Evolutionary conservation across 164 flowering plant genomes (phyloP), one percentile per base, ranked within the genome.

Genomic region (Kingdonia uniflora): DNA sequence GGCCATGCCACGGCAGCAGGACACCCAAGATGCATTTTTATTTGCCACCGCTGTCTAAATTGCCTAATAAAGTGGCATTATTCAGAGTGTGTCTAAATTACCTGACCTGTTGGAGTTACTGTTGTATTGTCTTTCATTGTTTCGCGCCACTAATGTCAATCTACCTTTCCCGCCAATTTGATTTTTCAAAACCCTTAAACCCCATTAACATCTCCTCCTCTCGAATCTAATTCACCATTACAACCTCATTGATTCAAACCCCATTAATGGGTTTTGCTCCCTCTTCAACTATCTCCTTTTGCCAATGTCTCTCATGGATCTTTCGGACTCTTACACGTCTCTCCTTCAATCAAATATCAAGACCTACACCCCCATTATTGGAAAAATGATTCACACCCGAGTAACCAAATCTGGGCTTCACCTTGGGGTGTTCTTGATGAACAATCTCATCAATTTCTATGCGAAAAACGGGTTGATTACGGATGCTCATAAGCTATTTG

Each of bases 371-470:
- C 64, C 65, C 21, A 25, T 63, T 40, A 25, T 69, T 11, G 80
- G 77, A 25, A 80, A 68, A 65, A 68, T 72, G 2, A 43, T 86
- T 37, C 97, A 86, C 53, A 80, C 73, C 17, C 71, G 50, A 14
- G 62, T 84, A 4, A 65, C 80, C 61, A 89, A 89, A 58, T 19
- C 60, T 6, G 82, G 89, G 38, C 77, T 85, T 43, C 71, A 70
- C 29, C 49, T 71, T 0, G 66, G 86, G n/a, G 76, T 78, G 11
- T 73, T 65, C 68, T 58, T 85, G 35, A 66, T 71, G 76, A 88
- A 88, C 64, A 82, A 69, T 48, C 80, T 89, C 49, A 49, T 82
- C 45, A 80, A 80, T 41, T 72, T 71, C 12, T 89, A 89, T 37
- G 76, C 80, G 0, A 85, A 86, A 64, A 58, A 62, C 11, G 85